phyloP scores from a whole-genome alignment of 257 asterid species.

The Solanum virginianum region DNA sequence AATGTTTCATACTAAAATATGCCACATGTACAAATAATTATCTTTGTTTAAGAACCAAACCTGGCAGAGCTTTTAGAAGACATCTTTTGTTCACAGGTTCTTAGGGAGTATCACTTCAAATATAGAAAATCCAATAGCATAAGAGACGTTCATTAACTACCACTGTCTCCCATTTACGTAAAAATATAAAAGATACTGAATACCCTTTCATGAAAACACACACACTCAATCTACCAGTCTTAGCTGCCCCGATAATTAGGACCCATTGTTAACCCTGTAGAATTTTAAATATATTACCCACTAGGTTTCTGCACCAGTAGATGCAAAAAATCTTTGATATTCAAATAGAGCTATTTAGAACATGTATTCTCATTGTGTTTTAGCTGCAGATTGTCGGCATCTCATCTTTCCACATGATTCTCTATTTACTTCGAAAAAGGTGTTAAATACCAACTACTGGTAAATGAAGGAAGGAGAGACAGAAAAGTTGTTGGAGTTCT shows the following conservation, averaged over 20 bases:
- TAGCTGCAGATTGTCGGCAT: background rate
- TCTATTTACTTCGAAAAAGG: background rate
- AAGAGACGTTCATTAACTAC: background rate
- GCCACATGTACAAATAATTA: background rate
- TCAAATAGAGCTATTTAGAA: background rate
- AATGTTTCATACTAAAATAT: background rate
- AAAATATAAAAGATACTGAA: background rate
- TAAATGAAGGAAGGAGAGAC: background rate
- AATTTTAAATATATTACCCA: background rate
- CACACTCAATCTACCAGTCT: background rate
- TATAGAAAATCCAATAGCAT: background rate
- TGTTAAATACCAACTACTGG: background rate
- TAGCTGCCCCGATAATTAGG: background rate
- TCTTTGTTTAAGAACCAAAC: background rate
- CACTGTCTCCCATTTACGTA: background rate
- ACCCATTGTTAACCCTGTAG: background rate
- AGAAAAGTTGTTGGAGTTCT: background rate
- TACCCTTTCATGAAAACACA: background rate
- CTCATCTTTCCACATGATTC: background rate
- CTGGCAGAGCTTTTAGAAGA: background rate
- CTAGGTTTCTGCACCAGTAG: background rate
- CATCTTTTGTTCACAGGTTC: background rate
- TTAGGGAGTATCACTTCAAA: background rate
- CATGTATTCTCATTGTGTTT: background rate
- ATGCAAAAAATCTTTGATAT: background rate